A percentile compares a stretch with the other conserved stretches of the same genome.
Evolutionary conservation across 306 rosid genomes (phyloP).

Genomic region (Lithocarpus polystachyus): DNA sequence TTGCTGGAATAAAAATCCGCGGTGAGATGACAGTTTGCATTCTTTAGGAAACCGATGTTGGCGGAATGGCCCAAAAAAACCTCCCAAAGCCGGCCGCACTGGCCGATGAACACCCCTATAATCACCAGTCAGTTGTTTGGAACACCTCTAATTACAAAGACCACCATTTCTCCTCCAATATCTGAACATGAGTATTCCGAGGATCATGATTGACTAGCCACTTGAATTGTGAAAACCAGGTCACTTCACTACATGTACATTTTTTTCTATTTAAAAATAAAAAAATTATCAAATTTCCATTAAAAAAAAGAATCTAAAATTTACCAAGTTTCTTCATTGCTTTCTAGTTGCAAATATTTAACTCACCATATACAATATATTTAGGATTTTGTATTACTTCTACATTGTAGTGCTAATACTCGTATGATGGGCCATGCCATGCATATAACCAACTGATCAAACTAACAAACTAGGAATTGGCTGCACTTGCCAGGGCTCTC

Average conservation of each 20-base stretch:
- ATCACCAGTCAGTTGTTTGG: background rate
- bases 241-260: too few relatives aligned
- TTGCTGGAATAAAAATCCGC: too few relatives aligned
- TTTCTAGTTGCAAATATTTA: background rate
- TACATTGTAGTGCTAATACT: background rate
- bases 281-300: background rate
- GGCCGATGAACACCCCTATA: too few relatives aligned
- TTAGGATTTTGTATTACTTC: background rate
- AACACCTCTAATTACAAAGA: background rate
- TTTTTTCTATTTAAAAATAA: too few relatives aligned
- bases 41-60: too few relatives aligned
- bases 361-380: background rate
- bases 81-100: too few relatives aligned
- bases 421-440: background rate
- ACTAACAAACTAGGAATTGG: background rate
- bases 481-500: background rate
- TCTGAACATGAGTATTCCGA: background rate
- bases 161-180: background rate
- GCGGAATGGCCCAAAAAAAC: too few relatives aligned
- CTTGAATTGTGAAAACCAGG: background rate
- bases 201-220: background rate
- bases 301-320: background rate
- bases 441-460: background rate
- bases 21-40: too few relatives aligned
- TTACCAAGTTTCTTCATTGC: background rate